Conservation (phyloP, 202 grass and related monocot genomes). For the Bolboschoenoplectus hybrid region DNA sequence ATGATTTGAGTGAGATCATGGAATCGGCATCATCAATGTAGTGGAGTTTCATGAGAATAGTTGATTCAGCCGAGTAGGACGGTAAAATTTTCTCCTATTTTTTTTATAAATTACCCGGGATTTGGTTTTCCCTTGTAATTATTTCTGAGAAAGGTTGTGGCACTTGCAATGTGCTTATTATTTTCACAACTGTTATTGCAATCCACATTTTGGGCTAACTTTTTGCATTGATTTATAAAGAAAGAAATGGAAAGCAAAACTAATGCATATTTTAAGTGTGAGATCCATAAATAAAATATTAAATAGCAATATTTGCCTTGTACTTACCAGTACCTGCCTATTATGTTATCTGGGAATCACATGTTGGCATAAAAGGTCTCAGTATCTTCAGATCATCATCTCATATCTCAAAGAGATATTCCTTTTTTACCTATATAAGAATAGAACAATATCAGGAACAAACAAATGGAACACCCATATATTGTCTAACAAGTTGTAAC, state of each 20-base stretch:
- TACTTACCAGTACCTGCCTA: background rate
- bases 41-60: background rate
- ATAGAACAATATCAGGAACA: no score
- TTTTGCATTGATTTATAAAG: background rate
- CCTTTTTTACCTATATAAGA: no score
- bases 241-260: background rate
- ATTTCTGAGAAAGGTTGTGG: background rate
- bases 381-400: no score
- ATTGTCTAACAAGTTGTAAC: no score
- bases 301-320: background rate
- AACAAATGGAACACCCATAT: no score
- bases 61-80: background rate
- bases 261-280: conserved; percentile 9
- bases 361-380: background rate
- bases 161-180: background rate
- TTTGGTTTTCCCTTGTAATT: background rate
- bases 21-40: conserved; percentile 36
- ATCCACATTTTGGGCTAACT: background rate
- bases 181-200: conserved; percentile 4
- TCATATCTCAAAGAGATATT: no score
- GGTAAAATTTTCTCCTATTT: background rate
- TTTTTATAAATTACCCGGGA: background rate
- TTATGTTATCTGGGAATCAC: background rate
- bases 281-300: background rate
- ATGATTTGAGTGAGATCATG: conserved; percentile 58